Base-by-base conservation (phyloP, 352 stramenopile species). In the Pythium phragmitis region DNA sequence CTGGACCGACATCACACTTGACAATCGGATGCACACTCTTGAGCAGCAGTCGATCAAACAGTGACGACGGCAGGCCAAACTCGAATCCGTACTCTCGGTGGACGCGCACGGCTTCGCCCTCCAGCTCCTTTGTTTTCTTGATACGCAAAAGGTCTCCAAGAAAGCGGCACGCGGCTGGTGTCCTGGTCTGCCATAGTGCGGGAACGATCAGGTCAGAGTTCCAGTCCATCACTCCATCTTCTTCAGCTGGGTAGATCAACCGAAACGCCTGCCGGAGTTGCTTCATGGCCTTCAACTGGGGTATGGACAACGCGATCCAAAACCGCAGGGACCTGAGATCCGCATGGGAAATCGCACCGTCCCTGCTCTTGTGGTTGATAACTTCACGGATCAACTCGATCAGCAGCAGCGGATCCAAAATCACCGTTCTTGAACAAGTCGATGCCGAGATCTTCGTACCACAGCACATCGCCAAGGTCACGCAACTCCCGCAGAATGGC, bases 81-180 rank as follows among this genome's bases (percentile, higher is more conserved):
- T 63, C 47, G 26, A 72, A 68, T 4, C 37, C 28, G 36, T 65
- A 72, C 23, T 72, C 59, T 53, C 65, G 68, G 28, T 50, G 48
- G 9, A 68, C 59, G 14, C 33, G 63, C 12, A 16, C 19, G 13
- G 12, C 8, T 43, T 14, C 34, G 2, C 14, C 7, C 2, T 42
- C 13, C 7, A 9, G 11, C 7, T 9, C 11, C 34, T 39, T 39
- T 0, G 34, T 39, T 7, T 7, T 19, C 1, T 19, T 46, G 19
- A 57, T 30, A 26, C 28, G 16, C 7, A 39, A 23, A 26, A 23
- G 1, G 16, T 19, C 8, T 3, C 33, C 46, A 8, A 39, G 17
- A 43, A 51, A 42, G 16, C 2, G 11, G 19, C 33, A 58, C 8
- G 39, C 28, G 4, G 37, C 54, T 7, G 36, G 28, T 34, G 34